Evolutionary conservation across 495 filamentous ascomycete species (phyloP).

Genomic region (Glutinoglossum americanum): DNA sequence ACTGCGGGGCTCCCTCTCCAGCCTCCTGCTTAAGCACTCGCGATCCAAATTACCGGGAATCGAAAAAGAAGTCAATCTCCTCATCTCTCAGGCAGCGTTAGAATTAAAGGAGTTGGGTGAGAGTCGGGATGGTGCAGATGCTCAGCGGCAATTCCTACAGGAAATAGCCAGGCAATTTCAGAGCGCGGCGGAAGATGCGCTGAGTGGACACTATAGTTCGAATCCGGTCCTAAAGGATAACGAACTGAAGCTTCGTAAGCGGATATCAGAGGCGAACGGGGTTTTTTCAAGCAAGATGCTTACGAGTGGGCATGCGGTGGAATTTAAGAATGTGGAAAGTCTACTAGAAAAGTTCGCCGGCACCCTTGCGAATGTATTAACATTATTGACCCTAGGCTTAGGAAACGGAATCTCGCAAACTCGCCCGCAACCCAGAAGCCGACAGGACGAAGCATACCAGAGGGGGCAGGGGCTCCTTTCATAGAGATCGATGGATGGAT

Average conservation of each 20-base stretch:
- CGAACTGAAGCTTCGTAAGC: background rate
- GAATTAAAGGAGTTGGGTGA: slow-evolving; percentile 23
- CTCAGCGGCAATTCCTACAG: slow-evolving; percentile 23
- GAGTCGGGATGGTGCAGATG: slow-evolving; percentile 17
- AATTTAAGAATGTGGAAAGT: background rate
- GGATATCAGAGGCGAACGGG: background rate
- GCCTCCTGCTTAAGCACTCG: slow-evolving; percentile 23
- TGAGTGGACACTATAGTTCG: background rate
- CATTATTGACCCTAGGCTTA: no score
- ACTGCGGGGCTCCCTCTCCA: slow-evolving; percentile 22
- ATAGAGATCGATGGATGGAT: background rate
- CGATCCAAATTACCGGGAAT: slow-evolving; percentile 30
- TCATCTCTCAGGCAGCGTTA: background rate
- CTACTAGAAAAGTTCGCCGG: no score
- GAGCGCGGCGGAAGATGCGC: background rate
- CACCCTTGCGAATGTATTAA: no score
- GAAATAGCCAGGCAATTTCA: background rate
- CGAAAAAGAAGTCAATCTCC: slow-evolving; percentile 19
- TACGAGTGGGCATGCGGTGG: background rate
- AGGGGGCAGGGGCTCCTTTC: background rate
- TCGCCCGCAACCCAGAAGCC: no score
- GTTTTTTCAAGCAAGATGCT: background rate
- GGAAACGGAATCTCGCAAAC: no score
- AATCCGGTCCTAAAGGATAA: background rate
- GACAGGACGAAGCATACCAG: background rate